Conservation (phyloP, 208 protist genomes). For the Acanthamoeba rhysodes region DNA sequence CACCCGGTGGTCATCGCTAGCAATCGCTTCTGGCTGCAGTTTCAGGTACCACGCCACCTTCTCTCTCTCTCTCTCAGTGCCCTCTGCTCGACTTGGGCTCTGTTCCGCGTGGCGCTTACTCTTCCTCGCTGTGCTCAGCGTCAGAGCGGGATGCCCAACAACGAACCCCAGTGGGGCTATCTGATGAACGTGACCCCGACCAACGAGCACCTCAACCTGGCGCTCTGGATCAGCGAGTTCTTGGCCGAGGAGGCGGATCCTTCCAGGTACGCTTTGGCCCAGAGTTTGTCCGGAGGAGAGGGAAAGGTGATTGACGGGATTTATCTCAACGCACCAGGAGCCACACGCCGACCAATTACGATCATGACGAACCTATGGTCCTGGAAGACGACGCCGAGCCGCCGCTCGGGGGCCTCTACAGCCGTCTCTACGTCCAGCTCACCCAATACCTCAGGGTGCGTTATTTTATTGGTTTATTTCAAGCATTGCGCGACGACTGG, state of each 20-base stretch:
- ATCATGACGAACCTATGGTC: not conserved
- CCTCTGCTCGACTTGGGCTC: not conserved
- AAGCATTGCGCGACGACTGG: too few relatives aligned
- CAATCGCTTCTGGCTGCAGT: slow-evolving; percentile 63
- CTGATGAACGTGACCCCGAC: slow-evolving; percentile 34
- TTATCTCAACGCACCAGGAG: not conserved
- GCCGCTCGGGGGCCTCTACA: not conserved
- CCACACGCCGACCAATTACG: not conserved
- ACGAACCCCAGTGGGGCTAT: slow-evolving; percentile 54
- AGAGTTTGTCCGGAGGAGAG: not conserved
- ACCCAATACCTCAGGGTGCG: slow-evolving; percentile 18
- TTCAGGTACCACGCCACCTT: not conserved
- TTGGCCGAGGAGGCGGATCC: slow-evolving; percentile 8
- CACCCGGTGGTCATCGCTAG: slow-evolving; percentile 8
- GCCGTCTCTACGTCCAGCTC: slow-evolving; percentile 9
- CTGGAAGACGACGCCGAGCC: not conserved
- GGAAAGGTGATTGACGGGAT: not conserved
- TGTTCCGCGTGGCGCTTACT: not conserved
- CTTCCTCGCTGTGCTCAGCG: not conserved
- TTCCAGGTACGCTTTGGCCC: not conserved
- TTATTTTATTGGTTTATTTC: not conserved
- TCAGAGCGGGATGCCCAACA: slow-evolving; percentile 54
- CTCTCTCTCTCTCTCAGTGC: not conserved
- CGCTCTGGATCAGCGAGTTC: slow-evolving; percentile 49
- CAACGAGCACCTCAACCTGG: slow-evolving; percentile 65